Conservation (phyloP, 164 flowering plant species). For the Berberis thunbergii region DNA sequence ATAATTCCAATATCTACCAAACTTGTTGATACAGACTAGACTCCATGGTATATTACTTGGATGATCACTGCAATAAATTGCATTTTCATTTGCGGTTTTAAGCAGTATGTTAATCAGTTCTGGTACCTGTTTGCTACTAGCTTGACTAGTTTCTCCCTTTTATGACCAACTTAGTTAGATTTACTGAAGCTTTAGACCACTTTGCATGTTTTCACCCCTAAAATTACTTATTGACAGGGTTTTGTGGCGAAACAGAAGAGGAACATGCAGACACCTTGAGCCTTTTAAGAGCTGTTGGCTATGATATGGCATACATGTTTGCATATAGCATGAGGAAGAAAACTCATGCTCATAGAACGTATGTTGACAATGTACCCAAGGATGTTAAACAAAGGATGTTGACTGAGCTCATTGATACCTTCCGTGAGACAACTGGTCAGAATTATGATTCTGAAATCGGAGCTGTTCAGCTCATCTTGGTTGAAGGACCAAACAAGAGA, state of each 20-base stretch:
- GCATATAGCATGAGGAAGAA: conserved; percentile 99
- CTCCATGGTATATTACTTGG: no score
- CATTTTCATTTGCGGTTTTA: no score
- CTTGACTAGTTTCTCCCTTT: no score
- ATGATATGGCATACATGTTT: conserved; percentile 99
- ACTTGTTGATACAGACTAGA: no score
- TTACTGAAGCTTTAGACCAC: not conserved
- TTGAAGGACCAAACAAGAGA: conserved; percentile 22
- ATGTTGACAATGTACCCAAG: conserved; percentile 77
- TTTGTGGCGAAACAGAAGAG: conserved; percentile 97
- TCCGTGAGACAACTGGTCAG: conserved; percentile 83
- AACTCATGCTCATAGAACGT: conserved; percentile 93
- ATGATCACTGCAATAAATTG: no score
- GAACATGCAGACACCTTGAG: conserved; percentile 75
- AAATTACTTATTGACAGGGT: conserved; percentile 40
- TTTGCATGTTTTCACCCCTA: not conserved
- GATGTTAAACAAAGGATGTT: conserved; percentile 81
- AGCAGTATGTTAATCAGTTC: no score
- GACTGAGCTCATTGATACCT: conserved; percentile 75
- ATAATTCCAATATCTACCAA: no score
- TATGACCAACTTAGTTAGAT: no score
- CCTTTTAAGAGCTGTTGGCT: conserved; percentile 69
- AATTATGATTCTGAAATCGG: conserved; percentile 70
- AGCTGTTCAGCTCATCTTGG: conserved; percentile 50
- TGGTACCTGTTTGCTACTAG: no score